Percentiles rank a stretch among this genome's conserved stretches.
These are phyloP conservation scores for Rubia yunnanensis DNA, from an alignment of 257 asterid genomes.

Conservation along the genomic window DNA sequence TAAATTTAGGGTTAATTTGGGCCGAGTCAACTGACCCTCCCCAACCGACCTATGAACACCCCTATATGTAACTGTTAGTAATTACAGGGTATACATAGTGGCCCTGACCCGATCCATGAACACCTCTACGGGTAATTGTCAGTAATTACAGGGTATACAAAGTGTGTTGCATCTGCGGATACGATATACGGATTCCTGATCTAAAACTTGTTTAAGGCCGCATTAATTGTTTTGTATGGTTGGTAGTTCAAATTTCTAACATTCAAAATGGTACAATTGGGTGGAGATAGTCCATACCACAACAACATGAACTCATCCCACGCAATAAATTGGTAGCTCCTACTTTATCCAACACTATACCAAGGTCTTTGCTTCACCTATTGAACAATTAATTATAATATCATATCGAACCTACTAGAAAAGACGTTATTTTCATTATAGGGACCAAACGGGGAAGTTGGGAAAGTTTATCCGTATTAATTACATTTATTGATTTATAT, in stretches of 20 bases:
- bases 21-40: too few relatives aligned
- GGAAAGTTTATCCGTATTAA: background rate
- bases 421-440: background rate
- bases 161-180: too few relatives aligned
- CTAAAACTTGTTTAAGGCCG: background rate
- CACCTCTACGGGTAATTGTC: too few relatives aligned
- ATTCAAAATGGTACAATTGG: background rate
- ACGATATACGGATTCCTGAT: too few relatives aligned
- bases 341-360: background rate
- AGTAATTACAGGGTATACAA: too few relatives aligned
- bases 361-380: background rate
- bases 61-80: too few relatives aligned
- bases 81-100: too few relatives aligned
- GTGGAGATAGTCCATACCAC: background rate
- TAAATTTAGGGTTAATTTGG: too few relatives aligned
- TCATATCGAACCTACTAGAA: background rate
- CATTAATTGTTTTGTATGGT: background rate
- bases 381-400: too few relatives aligned
- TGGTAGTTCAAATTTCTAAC: background rate
- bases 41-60: too few relatives aligned
- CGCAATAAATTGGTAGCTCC: background rate
- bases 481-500: too few relatives aligned
- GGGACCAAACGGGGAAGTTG: background rate
- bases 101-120: too few relatives aligned
- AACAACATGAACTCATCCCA: background rate